Percentiles rank a stretch among this genome's conserved stretches.
These are phyloP conservation scores for Hypoxylon intermedium DNA, from an alignment of 495 filamentous ascomycete genomes.

Conservation along the genomic window DNA sequence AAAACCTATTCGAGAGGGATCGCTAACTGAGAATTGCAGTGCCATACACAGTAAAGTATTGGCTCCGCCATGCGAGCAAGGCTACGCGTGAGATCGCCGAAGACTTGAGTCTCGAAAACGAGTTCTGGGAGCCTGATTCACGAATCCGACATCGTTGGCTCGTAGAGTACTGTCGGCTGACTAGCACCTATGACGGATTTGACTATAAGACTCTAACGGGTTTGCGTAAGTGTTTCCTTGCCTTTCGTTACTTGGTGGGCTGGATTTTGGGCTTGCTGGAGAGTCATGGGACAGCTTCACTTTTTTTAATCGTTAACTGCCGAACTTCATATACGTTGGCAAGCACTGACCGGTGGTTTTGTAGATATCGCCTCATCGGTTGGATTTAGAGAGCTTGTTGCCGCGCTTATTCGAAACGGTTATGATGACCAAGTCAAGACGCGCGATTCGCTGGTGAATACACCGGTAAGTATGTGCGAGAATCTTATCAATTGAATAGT, in stretches of 20 bases:
- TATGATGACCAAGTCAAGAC: conserved; percentile 41
- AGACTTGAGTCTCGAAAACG: conserved; percentile 42
- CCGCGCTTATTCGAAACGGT: conserved; percentile 39
- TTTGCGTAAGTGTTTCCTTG: conserved; percentile 24
- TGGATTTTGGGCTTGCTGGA: no score
- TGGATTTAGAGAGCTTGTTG: conserved; percentile 42
- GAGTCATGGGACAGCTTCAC: no score
- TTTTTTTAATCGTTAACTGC: background rate
- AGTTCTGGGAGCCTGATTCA: conserved; percentile 46
- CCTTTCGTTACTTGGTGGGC: no score
- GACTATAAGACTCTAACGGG: conserved; percentile 38
- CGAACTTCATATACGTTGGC: background rate
- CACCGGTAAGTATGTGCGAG: conserved; percentile 18
- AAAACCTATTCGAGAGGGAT: background rate
- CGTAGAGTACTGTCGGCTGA: conserved; percentile 41
- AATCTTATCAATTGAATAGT: background rate
- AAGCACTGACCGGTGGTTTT: conserved; percentile 5
- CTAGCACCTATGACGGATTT: conserved; percentile 31
- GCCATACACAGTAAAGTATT: conserved; percentile 48
- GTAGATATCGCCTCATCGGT: conserved; percentile 40
- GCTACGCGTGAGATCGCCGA: conserved; percentile 49
- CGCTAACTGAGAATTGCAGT: conserved; percentile 17
- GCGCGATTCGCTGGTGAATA: conserved; percentile 35
- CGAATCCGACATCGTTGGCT: conserved; percentile 45
- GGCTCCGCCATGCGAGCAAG: conserved; percentile 48